Evolutionary conservation across 78 protist species (phyloP).

Genomic region (Polysphondylium violaceum): DNA sequence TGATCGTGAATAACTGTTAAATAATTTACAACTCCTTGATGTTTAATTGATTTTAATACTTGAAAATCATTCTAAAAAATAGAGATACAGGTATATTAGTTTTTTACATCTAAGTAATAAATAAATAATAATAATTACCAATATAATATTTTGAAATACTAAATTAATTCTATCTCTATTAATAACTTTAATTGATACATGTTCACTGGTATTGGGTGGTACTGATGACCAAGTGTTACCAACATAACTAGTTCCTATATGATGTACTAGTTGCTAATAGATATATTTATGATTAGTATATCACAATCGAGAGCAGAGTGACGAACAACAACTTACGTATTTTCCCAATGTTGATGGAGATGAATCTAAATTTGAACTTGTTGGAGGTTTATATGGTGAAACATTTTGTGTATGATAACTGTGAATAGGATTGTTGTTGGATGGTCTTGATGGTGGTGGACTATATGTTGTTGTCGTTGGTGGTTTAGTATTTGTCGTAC

Average conservation of each 20-base stretch:
- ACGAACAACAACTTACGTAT: slow-evolving; percentile 39
- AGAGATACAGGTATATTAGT: not conserved
- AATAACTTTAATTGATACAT: slow-evolving; percentile 42
- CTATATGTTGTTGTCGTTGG: not conserved
- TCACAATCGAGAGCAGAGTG: not conserved
- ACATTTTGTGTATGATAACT: not conserved
- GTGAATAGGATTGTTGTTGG: not conserved
- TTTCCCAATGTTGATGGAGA: slow-evolving; percentile 51
- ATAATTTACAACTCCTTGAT: slow-evolving; percentile 41
- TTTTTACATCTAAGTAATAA: not conserved
- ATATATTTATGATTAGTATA: not conserved
- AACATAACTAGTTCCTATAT: slow-evolving; percentile 60
- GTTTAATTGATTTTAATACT: slow-evolving; percentile 38
- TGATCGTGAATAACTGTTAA: slow-evolving; percentile 17
- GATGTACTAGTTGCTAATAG: slow-evolving; percentile 63
- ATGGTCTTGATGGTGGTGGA: not conserved
- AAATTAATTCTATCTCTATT: slow-evolving; percentile 30
- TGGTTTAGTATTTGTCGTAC: not conserved
- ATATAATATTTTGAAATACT: slow-evolving; percentile 1
- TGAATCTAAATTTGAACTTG: slow-evolving; percentile 8
- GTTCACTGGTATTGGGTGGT: slow-evolving; percentile 66
- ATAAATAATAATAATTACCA: slow-evolving; percentile 9
- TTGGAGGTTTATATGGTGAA: slow-evolving; percentile 24
- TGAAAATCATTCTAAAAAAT: slow-evolving; percentile 41
- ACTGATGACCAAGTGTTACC: slow-evolving; percentile 70